Evolutionary conservation across 371 early-diverging fungal species (phyloP), one percentile per base, ranked within the genome.

Genomic region (Circinella minor): DNA sequence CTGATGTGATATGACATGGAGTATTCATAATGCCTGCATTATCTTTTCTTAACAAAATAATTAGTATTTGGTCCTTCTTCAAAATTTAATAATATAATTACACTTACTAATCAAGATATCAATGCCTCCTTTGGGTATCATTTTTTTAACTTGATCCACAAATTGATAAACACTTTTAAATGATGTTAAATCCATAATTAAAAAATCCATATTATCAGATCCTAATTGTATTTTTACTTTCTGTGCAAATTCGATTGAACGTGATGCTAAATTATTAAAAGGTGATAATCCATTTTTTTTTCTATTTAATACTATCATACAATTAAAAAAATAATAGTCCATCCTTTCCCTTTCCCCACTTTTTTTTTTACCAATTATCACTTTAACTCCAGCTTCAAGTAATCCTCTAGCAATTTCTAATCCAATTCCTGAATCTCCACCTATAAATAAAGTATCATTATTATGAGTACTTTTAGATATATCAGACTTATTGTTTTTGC

Each of bases 21-120:
- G 78, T 75, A 46, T 84, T 87, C 94, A 94, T 94, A 20, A 95
- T 79, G 7, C 94, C 95, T 34, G 89, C 88, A 73, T 92, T 91
- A 70, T 86, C 82, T 81, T 71, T n/a, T 36, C 36, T 27, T 37
- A 11, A 27, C 27, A 27, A 8, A 15, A 18, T 36, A 11, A 64
- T 20, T 9, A 15, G 43, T 43, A 15, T 27, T 8, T 14, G 39
- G 17, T 51, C 15, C 8, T 36, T 27, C 27, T 18, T 11, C 27
- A 7, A 7, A 9, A 20, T 18, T 59, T 39, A 1, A n/a, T 18
- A 36, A 34, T 57, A 5, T 27, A 8, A 11, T 27, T 18, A 18
- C 6, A 38, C 76, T 71, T 71, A 82, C 82, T 82, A n/a, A 82
- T 77, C 15, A 82, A 60, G 5, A 80, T 20, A 4, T 77, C 68